Conservation (phyloP, 2,329 filamentous ascomycete genomes). For the Rhinocladiella mackenziei region DNA sequence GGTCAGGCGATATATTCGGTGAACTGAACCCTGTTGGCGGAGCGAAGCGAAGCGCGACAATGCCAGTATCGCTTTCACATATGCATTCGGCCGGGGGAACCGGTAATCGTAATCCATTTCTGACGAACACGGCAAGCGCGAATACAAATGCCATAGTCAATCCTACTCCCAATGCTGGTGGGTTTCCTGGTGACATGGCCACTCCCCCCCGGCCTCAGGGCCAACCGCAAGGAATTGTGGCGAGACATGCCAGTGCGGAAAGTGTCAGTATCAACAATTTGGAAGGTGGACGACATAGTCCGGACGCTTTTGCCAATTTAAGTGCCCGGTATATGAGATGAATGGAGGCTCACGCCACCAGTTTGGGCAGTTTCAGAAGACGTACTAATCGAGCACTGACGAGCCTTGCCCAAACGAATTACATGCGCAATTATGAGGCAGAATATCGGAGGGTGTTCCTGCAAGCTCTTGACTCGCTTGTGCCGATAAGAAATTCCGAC, state of each 20-base stretch:
- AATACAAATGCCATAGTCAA: conserved; percentile 2
- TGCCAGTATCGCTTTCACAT: conserved; percentile 31
- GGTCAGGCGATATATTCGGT: conserved; percentile 14
- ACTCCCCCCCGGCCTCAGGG: conserved; percentile 3
- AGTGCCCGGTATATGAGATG: conserved; percentile 42
- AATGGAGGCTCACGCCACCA: no score
- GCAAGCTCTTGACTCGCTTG: no score
- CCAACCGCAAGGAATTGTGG: conserved; percentile 13
- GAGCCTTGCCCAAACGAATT: no score
- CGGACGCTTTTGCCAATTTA: conserved; percentile 49
- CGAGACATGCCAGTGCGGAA: conserved; percentile 41
- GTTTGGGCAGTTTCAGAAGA: no score
- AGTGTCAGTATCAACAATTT: conserved; percentile 47
- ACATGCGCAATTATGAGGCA: no score
- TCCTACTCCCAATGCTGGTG: neutral
- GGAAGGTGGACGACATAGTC: conserved; percentile 48
- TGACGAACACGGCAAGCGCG: conserved; percentile 19
- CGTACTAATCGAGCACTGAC: no score
- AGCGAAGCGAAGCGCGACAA: conserved; percentile 33
- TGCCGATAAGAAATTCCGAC: no score
- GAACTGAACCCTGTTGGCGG: conserved; percentile 29
- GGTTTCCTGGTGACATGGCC: neutral
- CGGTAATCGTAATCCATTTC: conserved; percentile 36
- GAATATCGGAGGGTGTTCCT: no score
- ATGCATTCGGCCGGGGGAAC: conserved; percentile 29